phyloP scores from a whole-genome alignment of 768 basidiomycete genomes.

The Boletus sp. region DNA sequence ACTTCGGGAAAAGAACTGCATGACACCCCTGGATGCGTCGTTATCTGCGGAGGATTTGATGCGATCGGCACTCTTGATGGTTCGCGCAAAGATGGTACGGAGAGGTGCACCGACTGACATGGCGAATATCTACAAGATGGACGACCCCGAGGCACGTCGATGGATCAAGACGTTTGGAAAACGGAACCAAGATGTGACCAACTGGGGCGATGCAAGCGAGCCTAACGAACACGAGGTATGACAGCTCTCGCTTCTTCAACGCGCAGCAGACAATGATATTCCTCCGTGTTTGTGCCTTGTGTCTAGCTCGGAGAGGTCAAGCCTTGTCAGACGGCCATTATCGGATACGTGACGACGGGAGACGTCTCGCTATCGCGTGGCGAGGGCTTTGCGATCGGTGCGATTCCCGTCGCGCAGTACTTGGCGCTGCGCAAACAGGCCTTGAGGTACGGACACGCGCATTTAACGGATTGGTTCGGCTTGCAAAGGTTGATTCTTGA shows the following conservation, averaged over 20 bases:
- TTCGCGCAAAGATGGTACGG: constrained; percentile 56
- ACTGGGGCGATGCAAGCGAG: constrained; percentile 18
- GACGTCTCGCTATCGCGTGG: constrained; percentile 79
- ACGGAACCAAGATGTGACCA: constrained; percentile 5
- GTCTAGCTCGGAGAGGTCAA: constrained; percentile 44
- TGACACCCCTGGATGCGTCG: constrained; percentile 36
- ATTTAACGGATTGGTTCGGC: background rate
- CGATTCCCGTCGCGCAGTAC: constrained; percentile 55
- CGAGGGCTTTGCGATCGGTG: constrained; percentile 72
- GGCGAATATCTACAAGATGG: constrained; percentile 65
- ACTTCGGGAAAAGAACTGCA: constrained; percentile 52
- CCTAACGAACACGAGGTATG: constrained; percentile 29
- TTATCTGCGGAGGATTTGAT: constrained; percentile 45
- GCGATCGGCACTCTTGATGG: constrained; percentile 62
- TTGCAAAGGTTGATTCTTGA: background rate
- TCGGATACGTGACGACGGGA: constrained; percentile 86
- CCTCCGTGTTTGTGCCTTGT: background rate
- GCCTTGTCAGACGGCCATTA: constrained; percentile 44
- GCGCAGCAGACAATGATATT: background rate
- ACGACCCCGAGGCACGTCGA: constrained; percentile 48
- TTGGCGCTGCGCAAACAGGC: constrained; percentile 53
- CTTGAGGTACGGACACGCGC: constrained; percentile 26
- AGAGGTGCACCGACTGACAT: constrained; percentile 75
- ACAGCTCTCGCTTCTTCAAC: background rate
- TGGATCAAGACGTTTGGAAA: constrained; percentile 41